Evolutionary conservation across 495 filamentous ascomycete species (phyloP).

Genomic region (Penicillium simplicissimum): DNA sequence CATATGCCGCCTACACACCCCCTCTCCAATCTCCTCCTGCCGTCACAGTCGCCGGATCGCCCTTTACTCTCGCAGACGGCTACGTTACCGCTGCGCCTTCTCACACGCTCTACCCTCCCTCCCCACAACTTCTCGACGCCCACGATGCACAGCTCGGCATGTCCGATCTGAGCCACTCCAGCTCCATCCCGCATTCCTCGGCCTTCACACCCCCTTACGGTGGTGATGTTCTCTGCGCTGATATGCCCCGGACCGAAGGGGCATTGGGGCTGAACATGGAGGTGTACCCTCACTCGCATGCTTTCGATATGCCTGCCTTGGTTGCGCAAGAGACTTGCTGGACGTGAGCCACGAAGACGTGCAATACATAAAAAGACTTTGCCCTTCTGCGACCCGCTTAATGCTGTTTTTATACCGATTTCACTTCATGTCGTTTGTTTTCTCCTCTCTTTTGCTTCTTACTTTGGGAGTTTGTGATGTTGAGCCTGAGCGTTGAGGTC

Average conservation of each 20-base stretch:
- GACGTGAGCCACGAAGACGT: conserved; percentile 22
- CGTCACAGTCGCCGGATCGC: conserved; percentile 39
- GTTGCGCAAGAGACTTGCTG: conserved; percentile 35
- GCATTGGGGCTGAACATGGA: conserved; percentile 36
- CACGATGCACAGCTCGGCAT: conserved; percentile 30
- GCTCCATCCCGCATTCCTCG: conserved; percentile 33
- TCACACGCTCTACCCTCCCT: conserved; percentile 39
- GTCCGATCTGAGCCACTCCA: conserved; percentile 32
- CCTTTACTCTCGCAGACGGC: conserved; percentile 35
- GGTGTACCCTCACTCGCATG: conserved; percentile 36
- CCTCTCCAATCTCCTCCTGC: conserved; percentile 45
- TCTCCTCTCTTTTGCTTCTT: conserved; percentile 4
- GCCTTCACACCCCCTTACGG: conserved; percentile 38
- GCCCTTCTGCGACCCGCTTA: background rate
- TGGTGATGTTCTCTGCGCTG: conserved; percentile 32
- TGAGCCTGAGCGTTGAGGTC: conserved; percentile 28
- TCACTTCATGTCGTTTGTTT: background rate
- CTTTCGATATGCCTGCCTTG: conserved; percentile 31
- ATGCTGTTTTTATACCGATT: conserved; percentile 14
- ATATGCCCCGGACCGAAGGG: conserved; percentile 31
- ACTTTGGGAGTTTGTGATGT: conserved; percentile 10
- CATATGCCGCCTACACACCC: conserved; percentile 44
- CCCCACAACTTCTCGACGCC: conserved; percentile 40
- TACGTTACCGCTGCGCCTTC: conserved; percentile 38
- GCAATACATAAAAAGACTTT: background rate